Conservation (phyloP, 495 filamentous ascomycete species). For the Chaetomium tenue region DNA sequence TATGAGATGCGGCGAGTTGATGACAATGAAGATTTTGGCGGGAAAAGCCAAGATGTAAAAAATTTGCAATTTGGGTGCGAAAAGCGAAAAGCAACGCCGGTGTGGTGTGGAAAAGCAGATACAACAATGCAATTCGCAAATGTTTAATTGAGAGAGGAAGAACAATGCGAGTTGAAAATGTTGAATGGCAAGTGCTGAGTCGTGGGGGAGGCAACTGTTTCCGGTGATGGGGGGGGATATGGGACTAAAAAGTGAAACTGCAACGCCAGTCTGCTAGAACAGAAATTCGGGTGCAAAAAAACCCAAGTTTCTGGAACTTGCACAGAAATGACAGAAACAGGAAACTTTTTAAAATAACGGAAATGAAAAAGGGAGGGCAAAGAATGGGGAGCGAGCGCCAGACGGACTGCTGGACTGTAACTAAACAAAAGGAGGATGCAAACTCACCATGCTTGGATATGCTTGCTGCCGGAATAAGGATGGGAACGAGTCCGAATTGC, state of each 20-base stretch:
- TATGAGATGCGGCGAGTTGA: not conserved
- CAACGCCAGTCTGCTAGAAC: not conserved
- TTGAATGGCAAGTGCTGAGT: not conserved
- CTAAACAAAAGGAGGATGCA: conserved; percentile 7
- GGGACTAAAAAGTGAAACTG: not conserved
- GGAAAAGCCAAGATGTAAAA: conserved; percentile 4
- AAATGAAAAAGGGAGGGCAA: not conserved
- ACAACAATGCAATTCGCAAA: not conserved
- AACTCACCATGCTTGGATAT: conserved; percentile 66
- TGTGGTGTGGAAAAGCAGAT: not conserved
- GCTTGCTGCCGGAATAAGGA: conserved; percentile 71
- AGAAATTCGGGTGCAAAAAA: not conserved
- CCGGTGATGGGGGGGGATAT: not conserved
- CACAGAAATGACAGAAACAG: not conserved
- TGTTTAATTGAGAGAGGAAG: not conserved
- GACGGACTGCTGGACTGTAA: not conserved
- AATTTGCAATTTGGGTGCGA: not conserved
- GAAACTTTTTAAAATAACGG: not conserved
- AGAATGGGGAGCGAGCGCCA: not conserved
- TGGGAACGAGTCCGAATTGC: conserved; percentile 75
- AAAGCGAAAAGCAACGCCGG: conserved; percentile 22
- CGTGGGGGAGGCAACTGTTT: not conserved
- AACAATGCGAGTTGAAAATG: not conserved
- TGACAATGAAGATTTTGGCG: conserved; percentile 11
- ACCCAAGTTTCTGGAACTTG: not conserved